Percentiles rank a stretch among this genome's conserved stretches.
Evolutionary conservation across 768 basidiomycete genomes (phyloP).

Genomic region (Coprinopsis sp.): DNA sequence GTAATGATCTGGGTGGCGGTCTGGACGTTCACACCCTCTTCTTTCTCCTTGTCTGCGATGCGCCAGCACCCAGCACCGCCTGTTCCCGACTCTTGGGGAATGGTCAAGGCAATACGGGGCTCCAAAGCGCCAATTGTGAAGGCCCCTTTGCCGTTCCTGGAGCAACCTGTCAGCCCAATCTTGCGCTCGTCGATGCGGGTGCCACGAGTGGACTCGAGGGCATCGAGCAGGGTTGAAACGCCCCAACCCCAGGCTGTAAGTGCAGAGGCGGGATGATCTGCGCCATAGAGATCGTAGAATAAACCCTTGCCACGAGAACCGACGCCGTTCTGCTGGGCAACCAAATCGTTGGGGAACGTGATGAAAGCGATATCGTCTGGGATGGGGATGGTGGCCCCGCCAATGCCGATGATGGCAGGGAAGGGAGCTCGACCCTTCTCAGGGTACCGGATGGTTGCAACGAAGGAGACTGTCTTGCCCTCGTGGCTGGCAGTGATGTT

Average conservation of each 20-base stretch:
- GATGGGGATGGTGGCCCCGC: constrained; percentile 36
- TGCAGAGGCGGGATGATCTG: constrained; percentile 39
- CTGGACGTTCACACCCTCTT: constrained; percentile 39
- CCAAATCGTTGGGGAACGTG: constrained; percentile 47
- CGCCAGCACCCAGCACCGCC: constrained; percentile 58
- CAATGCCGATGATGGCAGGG: constrained; percentile 50
- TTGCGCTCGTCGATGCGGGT: constrained; percentile 42
- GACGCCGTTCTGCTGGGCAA: constrained; percentile 35
- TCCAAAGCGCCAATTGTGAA: constrained; percentile 59
- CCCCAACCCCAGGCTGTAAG: constrained; percentile 65
- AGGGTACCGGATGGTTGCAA: constrained; percentile 40
- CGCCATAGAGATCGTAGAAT: constrained; percentile 55
- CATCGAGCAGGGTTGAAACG: constrained; percentile 53
- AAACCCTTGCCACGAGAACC: constrained; percentile 49
- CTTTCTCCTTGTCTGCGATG: constrained; percentile 41
- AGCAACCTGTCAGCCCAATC: constrained; percentile 56
- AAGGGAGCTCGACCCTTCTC: constrained; percentile 23
- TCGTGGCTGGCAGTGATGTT: constrained; percentile 37
- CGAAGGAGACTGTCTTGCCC: constrained; percentile 44
- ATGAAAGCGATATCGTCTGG: constrained; percentile 37
- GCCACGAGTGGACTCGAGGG: constrained; percentile 45
- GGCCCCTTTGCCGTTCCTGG: constrained; percentile 57
- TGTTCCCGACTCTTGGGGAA: constrained; percentile 59
- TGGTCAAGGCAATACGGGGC: constrained; percentile 50
- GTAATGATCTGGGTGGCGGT: constrained; percentile 51